Conservation (phyloP, 2,329 filamentous ascomycete genomes). For the Colletotrichum sp. region DNA sequence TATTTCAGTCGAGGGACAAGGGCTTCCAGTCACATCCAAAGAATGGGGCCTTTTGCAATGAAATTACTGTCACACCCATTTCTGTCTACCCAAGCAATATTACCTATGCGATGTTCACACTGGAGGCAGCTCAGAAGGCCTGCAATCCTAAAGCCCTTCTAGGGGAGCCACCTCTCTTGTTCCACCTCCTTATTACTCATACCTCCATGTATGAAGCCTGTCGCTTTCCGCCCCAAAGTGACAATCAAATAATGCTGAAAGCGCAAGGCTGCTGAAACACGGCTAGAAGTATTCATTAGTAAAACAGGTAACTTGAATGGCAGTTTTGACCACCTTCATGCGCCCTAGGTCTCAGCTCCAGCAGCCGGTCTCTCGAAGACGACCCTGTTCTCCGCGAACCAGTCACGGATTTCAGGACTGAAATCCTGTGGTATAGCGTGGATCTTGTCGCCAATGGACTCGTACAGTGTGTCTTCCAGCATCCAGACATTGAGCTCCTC, state of each 20-base stretch:
- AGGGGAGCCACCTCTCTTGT: not conserved
- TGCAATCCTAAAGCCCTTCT: not conserved
- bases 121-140: not conserved
- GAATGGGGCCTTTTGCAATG: not conserved
- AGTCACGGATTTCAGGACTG: not conserved
- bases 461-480: not conserved
- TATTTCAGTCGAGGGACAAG: rapidly evolving
- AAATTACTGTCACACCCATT: rapidly evolving
- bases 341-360: not conserved
- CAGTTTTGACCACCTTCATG: not conserved
- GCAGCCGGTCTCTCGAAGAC: not conserved
- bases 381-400: not conserved
- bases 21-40: not conserved
- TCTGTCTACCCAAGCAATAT: not conserved
- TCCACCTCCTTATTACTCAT: not conserved
- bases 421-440: not conserved
- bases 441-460: not conserved
- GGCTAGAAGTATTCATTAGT: not conserved
- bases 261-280: rapidly evolving
- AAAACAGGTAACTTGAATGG: not conserved
- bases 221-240: not conserved
- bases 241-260: not conserved
- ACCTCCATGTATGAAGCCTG: rapidly evolving
- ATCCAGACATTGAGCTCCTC: not conserved
- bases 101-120: not conserved